A percentile compares a stretch with the other conserved stretches of the same genome.
Conservation (phyloP, 1,284 basidiomycete genomes). For the Mycena sp. region DNA sequence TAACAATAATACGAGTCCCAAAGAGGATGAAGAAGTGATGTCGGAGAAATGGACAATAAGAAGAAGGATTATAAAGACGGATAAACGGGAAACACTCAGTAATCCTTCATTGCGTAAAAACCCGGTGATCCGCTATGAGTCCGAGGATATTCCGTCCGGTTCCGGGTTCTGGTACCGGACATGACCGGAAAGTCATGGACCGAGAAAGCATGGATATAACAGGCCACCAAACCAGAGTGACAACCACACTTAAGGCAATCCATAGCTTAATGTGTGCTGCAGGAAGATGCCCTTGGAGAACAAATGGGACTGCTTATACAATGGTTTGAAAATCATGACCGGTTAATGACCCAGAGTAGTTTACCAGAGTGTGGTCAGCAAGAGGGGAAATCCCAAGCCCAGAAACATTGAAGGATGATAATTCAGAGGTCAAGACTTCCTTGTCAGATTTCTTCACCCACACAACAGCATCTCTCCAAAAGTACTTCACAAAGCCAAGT, state of each 20-base stretch:
- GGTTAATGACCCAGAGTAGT: constrained; percentile 46
- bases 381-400: constrained; percentile 42
- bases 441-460: constrained; percentile 33
- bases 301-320: constrained; percentile 49
- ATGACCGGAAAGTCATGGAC: too few species aligned
- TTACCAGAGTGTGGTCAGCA: constrained; percentile 43
- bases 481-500: constrained; percentile 50
- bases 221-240: constrained; percentile 49
- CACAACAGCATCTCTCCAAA: constrained; percentile 46
- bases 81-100: too few species aligned
- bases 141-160: too few species aligned
- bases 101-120: too few species aligned
- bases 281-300: constrained; percentile 42
- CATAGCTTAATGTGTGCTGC: constrained; percentile 36
- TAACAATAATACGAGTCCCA: too few species aligned
- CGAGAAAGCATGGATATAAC: too few species aligned
- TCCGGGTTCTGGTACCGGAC: too few species aligned
- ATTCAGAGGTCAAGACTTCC: constrained; percentile 30
- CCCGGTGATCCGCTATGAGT: too few species aligned
- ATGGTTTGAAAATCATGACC: constrained; percentile 48
- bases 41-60: too few species aligned
- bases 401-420: constrained; percentile 39
- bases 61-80: too few species aligned
- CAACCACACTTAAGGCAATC: constrained; percentile 40
- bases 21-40: too few species aligned